Percentiles rank a stretch among this genome's conserved stretches.
These are phyloP conservation scores for Candida suzukii DNA, from an alignment of 805 yeast genomes.

Conservation along the genomic window DNA sequence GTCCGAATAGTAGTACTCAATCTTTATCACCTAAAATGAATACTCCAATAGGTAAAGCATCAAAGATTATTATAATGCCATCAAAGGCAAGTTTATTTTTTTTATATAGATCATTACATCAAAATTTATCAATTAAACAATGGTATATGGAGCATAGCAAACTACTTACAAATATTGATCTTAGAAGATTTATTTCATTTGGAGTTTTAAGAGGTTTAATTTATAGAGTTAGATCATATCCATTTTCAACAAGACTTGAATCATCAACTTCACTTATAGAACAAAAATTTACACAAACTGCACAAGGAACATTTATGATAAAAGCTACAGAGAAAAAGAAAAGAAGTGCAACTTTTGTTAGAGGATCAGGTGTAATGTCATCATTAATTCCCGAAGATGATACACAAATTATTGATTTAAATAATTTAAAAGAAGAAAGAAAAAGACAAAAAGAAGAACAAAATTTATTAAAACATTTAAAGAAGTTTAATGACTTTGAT, in stretches of 20 bases:
- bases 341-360: constrained; percentile 1
- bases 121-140: constrained; percentile 66
- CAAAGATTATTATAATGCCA: constrained; percentile 33
- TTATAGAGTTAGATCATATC: constrained; percentile 74
- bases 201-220: constrained; percentile 80
- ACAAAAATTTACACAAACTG: background rate
- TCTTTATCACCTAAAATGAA: background rate
- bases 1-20: background rate
- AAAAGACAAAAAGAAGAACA: constrained; percentile 23
- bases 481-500: constrained; percentile 51
- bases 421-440: constrained; percentile 14
- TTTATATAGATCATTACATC: constrained; percentile 71
- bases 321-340: background rate
- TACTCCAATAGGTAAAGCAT: background rate
- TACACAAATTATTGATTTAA: constrained; percentile 15
- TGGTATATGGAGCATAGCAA: constrained; percentile 73
- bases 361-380: constrained; percentile 2
- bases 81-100: constrained; percentile 61
- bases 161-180: constrained; percentile 58
- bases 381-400: constrained; percentile 10
- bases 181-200: constrained; percentile 78
- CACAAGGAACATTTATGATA: constrained; percentile 22
- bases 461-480: constrained; percentile 36
- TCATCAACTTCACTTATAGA: constrained; percentile 14
- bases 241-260: constrained; percentile 42